phyloP scores from a whole-genome alignment of 495 filamentous ascomycete species.

The Aspergillus nidulans region DNA sequence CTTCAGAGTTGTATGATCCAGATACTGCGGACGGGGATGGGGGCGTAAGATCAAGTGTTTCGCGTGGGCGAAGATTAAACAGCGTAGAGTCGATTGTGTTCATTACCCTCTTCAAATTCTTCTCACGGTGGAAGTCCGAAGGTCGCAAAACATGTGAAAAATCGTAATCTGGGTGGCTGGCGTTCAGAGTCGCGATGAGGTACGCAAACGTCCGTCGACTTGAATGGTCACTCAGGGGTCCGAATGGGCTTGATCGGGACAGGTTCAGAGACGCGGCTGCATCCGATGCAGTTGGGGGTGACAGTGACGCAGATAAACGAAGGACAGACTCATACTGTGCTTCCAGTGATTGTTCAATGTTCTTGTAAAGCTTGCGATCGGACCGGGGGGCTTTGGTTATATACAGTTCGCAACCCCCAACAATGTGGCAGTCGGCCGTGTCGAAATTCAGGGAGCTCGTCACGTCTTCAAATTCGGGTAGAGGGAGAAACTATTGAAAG shows the following conservation, averaged over 20 bases:
- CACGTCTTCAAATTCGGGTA: slow-evolving; percentile 81
- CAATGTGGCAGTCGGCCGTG: slow-evolving; percentile 82
- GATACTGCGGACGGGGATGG: slow-evolving; percentile 41
- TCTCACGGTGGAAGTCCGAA: slow-evolving; percentile 78
- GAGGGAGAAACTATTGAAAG: slow-evolving; percentile 71
- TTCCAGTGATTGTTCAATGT: slow-evolving; percentile 83
- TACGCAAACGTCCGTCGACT: slow-evolving; percentile 92
- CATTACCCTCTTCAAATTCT: slow-evolving; percentile 70
- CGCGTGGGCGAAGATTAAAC: slow-evolving; percentile 71
- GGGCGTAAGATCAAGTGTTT: slow-evolving; percentile 41
- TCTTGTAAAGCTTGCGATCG: slow-evolving; percentile 96
- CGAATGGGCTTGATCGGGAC: slow-evolving; percentile 83
- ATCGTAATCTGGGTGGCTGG: slow-evolving; percentile 95
- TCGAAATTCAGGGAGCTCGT: slow-evolving; percentile 90
- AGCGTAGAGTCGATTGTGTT: slow-evolving; percentile 78
- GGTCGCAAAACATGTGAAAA: slow-evolving; percentile 88
- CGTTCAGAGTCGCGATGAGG: slow-evolving; percentile 95
- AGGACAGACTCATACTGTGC: slow-evolving; percentile 83
- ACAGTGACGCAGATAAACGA: slow-evolving; percentile 73
- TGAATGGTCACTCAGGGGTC: slow-evolving; percentile 76
- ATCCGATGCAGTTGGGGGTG: slow-evolving; percentile 63
- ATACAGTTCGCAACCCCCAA: slow-evolving; percentile 91
- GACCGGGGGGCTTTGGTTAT: slow-evolving; percentile 90
- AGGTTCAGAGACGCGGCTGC: slow-evolving; percentile 60
- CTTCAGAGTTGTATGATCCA: slow-evolving; percentile 36